Evolutionary conservation across 176 grass and related monocot species (phyloP).

Genomic region (Ensete ventricosum): DNA sequence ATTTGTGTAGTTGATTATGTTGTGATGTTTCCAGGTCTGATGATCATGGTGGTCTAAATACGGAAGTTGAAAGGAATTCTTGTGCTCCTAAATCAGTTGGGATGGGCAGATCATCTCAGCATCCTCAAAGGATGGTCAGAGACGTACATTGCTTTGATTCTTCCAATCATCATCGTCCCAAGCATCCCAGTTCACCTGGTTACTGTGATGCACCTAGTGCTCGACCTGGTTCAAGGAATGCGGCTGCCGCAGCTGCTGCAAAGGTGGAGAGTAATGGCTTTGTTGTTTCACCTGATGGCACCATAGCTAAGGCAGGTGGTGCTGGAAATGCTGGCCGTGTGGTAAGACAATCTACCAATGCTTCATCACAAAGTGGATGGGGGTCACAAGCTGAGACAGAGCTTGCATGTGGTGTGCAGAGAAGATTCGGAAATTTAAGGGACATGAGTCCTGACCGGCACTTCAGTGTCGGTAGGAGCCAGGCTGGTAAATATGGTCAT

Average conservation of each 20-base stretch:
- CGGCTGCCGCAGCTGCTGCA: slow-evolving; percentile 71
- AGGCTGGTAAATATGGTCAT: slow-evolving; percentile 41
- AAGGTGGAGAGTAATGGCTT: slow-evolving; percentile 96
- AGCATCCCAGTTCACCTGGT: slow-evolving; percentile 36
- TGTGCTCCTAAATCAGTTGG: slow-evolving; percentile 31
- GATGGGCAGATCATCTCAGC: slow-evolving; percentile 21
- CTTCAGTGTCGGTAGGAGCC: slow-evolving; percentile 29
- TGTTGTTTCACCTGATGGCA: slow-evolving; percentile 92
- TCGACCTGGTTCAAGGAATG: slow-evolving; percentile 67
- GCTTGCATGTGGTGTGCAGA: slow-evolving; percentile 19
- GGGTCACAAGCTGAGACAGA: slow-evolving; percentile 46
- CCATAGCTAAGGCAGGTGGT: slow-evolving; percentile 64
- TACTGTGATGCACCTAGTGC: slow-evolving; percentile 33
- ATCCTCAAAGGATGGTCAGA: slow-evolving; percentile 29
- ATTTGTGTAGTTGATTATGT: background rate
- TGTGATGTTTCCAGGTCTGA: slow-evolving; percentile 38
- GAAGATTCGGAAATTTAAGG: slow-evolving; percentile 37
- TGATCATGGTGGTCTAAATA: slow-evolving; percentile 39
- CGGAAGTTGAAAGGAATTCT: slow-evolving; percentile 39
- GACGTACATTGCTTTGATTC: slow-evolving; percentile 48
- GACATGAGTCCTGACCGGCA: slow-evolving; percentile 47
- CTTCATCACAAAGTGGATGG: slow-evolving; percentile 26
- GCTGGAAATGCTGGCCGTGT: slow-evolving; percentile 27
- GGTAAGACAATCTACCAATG: slow-evolving; percentile 32
- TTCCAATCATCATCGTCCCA: slow-evolving; percentile 38